phyloP scores from a whole-genome alignment of 257 asterid genomes.

The Rubia yunnanensis region DNA sequence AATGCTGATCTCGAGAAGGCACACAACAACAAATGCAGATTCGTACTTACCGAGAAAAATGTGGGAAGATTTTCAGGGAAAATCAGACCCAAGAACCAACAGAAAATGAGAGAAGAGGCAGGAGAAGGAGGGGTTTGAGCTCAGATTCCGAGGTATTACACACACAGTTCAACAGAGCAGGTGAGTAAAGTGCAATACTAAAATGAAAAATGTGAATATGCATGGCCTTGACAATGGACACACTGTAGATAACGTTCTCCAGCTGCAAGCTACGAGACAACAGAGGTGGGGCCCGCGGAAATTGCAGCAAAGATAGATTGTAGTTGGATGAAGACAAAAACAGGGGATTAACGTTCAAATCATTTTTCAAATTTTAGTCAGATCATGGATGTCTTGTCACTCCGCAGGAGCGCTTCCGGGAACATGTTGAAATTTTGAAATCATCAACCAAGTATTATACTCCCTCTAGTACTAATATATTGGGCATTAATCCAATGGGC shows the following conservation, averaged over 20 bases:
- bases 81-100: not conserved
- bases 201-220: not conserved
- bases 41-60: constrained; percentile 33
- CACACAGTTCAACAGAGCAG: not conserved
- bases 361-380: not conserved
- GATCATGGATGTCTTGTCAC: not conserved
- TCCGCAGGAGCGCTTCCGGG: not conserved
- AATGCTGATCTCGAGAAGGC: constrained; percentile 28
- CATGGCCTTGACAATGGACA: constrained; percentile 2
- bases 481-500: no score
- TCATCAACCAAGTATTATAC: no score
- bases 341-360: not conserved
- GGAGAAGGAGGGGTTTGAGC: constrained; percentile 3
- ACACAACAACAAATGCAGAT: constrained; percentile 12
- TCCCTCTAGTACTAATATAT: no score
- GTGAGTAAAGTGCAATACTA: not conserved
- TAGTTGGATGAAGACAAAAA: not conserved
- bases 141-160: constrained; percentile 8
- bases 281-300: not conserved
- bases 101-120: not conserved
- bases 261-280: not conserved
- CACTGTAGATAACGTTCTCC: not conserved
- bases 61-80: constrained; percentile 1
- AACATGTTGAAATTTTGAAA: not conserved
- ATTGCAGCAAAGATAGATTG: not conserved